Evolutionary conservation across 2,329 filamentous ascomycete genomes (phyloP), one percentile per base, ranked within the genome.

Genomic region (Emericellopsis atlantica): DNA sequence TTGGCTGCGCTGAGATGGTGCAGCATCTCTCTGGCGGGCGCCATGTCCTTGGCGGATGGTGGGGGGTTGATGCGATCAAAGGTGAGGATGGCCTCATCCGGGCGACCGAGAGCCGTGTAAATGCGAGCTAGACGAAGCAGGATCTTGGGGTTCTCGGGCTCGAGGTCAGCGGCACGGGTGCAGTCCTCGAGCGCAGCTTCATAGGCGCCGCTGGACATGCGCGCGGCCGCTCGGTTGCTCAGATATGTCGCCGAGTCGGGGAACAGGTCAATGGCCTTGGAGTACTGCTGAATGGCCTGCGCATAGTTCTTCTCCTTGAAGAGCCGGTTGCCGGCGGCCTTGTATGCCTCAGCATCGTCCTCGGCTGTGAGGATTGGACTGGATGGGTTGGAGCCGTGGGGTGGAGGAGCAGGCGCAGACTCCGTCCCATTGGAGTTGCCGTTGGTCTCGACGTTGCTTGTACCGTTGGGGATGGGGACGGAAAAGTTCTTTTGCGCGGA

Each of bases 251-350:
- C 70, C 40, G 89, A 93, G 52, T 80, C 72, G 41, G 89, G 89
- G 54, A 90, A 81, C 47, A 90, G 75, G 51, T 92, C 84, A 54
- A 98, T 84, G 46, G 92, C 92, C 76, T 94, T 95, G 51, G 84
- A 86, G 61, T 96, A 98, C 61, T 95, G 87, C 50, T 84, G 76
- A 58, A 96, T 89, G 21, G 92, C 90, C 56, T 84, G 82, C 45
- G 72, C 66, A 60, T 90, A 98, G 55, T 95, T 85, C 58, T 83
- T 86, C 48, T 89, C 85, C 69, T 95, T 96, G 75, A 95, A 98
- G 56, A 86, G 90, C 55, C 92, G 92, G 67, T 98, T 98, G 44
- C 92, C 92, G 2, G 85, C 78, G 51, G 84, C 77, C 70, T 98
- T 98, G 74, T 82, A 95, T 11, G 79, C 72, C 65, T 98, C 92